A percentile compares a stretch with the other conserved stretches of the same genome.
These are phyloP conservation scores for Aureobasidium sp. DNA, from an alignment of 2,329 filamentous ascomycete genomes.

Conservation along the genomic window DNA sequence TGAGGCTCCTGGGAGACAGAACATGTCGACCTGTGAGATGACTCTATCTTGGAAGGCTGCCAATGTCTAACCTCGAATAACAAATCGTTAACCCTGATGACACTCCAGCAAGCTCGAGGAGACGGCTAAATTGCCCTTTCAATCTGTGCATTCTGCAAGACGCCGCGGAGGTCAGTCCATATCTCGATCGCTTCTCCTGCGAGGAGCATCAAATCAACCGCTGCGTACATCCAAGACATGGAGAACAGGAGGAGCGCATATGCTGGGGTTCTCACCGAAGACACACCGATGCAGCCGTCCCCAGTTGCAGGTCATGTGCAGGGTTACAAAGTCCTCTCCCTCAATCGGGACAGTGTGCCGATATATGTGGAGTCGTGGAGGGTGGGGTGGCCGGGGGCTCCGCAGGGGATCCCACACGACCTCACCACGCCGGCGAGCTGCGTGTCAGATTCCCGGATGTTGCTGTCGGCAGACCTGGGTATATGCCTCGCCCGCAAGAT, in stretches of 20 bases:
- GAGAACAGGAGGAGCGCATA: not conserved
- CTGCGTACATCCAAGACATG: not conserved
- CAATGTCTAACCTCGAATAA: not conserved
- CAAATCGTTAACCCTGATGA: not conserved
- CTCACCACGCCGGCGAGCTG: not conserved
- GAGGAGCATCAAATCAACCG: not conserved
- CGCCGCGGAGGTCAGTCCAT: not conserved
- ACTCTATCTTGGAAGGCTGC: not conserved
- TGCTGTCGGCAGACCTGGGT: not conserved
- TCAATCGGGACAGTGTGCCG: not conserved
- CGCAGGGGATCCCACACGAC: not conserved
- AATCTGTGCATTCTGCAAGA: not conserved
- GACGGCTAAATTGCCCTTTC: not conserved
- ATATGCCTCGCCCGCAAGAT: not conserved
- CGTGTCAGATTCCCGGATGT: not conserved
- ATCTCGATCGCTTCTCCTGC: not conserved
- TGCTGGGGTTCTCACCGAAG: slow-evolving; percentile 1
- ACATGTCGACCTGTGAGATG: no score
- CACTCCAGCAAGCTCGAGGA: not conserved
- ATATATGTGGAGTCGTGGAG: slow-evolving; percentile 7
- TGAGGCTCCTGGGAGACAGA: not conserved
- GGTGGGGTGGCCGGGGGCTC: slow-evolving; percentile 1
- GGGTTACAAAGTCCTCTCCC: not conserved
- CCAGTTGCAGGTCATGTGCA: slow-evolving; percentile 1
- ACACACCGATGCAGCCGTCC: not conserved